These are phyloP conservation scores for Pterocarpus macrocarpus DNA, from an alignment of 306 rosid species.

Conservation along the genomic window DNA sequence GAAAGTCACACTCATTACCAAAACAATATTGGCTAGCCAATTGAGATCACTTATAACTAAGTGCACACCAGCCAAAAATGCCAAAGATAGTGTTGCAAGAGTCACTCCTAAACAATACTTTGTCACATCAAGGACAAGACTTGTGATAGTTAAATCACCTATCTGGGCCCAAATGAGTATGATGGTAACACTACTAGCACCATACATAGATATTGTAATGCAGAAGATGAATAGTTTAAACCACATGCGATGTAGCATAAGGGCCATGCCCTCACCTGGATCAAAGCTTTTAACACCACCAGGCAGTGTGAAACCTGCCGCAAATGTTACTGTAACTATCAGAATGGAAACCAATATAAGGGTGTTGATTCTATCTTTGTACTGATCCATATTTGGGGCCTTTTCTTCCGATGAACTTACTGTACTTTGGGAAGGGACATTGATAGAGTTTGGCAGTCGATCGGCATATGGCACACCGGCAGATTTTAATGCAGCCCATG, in stretches of 20 bases:
- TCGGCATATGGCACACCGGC: not conserved
- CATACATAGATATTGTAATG: slow-evolving; percentile 43
- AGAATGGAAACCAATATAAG: slow-evolving; percentile 27
- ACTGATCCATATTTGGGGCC: not conserved
- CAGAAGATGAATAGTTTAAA: no score
- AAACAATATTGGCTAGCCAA: no score
- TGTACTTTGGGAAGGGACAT: no score
- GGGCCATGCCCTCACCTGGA: not conserved
- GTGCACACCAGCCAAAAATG: no score
- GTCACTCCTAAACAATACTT: no score
- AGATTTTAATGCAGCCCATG: slow-evolving; percentile 26
- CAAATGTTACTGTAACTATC: no score
- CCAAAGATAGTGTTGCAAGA: no score
- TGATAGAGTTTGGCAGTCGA: not conserved
- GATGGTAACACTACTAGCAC: slow-evolving; percentile 34
- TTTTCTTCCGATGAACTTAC: no score
- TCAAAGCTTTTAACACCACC: slow-evolving; percentile 26
- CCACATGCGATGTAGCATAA: not conserved
- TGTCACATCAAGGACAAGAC: no score
- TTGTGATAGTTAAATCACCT: no score
- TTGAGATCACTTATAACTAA: no score
- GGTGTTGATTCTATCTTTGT: slow-evolving; percentile 26
- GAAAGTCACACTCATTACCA: no score
- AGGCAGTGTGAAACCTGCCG: slow-evolving; percentile 43
- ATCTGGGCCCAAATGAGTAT: slow-evolving; percentile 38